Evolutionary conservation across 768 basidiomycete species (phyloP).

Genomic region (Lactarius psammicola): DNA sequence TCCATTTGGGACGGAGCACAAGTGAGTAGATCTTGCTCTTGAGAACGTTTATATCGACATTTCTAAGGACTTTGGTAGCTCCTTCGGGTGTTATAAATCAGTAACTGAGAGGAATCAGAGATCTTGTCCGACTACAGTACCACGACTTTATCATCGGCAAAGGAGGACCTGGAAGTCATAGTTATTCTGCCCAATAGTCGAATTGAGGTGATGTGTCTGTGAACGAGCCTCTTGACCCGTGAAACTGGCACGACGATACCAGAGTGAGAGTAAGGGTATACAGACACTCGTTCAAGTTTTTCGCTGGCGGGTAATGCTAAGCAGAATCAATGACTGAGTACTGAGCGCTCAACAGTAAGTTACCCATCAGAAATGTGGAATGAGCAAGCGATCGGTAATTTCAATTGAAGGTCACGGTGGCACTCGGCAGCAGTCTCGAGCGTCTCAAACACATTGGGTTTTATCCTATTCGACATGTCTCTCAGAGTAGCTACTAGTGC

Average conservation of each 20-base stretch:
- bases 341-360: no score
- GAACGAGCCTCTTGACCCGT: neutral
- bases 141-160: neutral
- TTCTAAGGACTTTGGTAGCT: neutral
- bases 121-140: neutral
- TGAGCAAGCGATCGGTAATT: no score
- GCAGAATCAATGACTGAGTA: no score
- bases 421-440: no score
- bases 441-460: neutral
- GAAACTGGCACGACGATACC: neutral
- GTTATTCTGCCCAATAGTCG: neutral
- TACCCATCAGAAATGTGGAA: no score
- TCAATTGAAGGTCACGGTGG: no score
- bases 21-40: neutral
- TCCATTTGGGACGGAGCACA: neutral
- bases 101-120: neutral
- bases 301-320: no score
- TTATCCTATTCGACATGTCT: slow-evolving; percentile 5
- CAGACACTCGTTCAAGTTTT: neutral
- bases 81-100: neutral
- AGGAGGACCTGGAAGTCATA: neutral
- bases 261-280: neutral
- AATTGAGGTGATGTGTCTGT: neutral
- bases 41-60: neutral
- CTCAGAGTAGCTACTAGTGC: slow-evolving; percentile 3